A percentile compares a stretch with the other conserved stretches of the same genome.
These are phyloP conservation scores for Penicillium silybi DNA, from an alignment of 495 filamentous ascomycete species.

Conservation along the genomic window DNA sequence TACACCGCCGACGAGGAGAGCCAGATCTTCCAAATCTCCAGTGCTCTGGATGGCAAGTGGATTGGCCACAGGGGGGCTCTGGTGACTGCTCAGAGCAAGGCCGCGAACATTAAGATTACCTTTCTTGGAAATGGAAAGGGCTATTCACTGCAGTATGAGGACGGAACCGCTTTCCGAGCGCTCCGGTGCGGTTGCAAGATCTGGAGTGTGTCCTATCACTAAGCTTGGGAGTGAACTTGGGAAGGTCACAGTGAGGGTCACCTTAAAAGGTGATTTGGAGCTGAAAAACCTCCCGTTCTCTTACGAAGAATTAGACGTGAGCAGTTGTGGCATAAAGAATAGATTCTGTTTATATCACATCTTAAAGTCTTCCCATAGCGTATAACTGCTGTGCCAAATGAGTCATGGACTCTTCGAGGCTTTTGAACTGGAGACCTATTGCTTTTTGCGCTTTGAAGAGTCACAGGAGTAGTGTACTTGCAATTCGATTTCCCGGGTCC, in stretches of 20 bases:
- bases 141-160: constrained; percentile 35
- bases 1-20: constrained; percentile 35
- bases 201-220: background rate
- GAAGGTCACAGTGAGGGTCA: no score
- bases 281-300: background rate
- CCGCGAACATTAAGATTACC: constrained; percentile 32
- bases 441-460: constrained; percentile 16
- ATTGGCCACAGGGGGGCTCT: constrained; percentile 27
- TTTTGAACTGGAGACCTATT: constrained; percentile 15
- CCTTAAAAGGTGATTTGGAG: no score
- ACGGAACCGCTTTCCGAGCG: background rate
- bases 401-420: constrained; percentile 17
- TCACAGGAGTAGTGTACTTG: constrained; percentile 25
- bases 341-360: background rate
- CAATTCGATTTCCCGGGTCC: constrained; percentile 22
- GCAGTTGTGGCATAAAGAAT: no score
- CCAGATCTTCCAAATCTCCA: constrained; percentile 44
- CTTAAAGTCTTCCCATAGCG: constrained; percentile 3
- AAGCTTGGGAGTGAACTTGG: background rate
- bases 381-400: constrained; percentile 24
- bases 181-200: background rate
- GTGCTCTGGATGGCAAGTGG: constrained; percentile 45
- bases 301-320: background rate
- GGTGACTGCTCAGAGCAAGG: constrained; percentile 17
- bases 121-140: constrained; percentile 43